These are phyloP conservation scores for Cephaloascus albidus DNA, from an alignment of 805 yeast species.

Conservation along the genomic window DNA sequence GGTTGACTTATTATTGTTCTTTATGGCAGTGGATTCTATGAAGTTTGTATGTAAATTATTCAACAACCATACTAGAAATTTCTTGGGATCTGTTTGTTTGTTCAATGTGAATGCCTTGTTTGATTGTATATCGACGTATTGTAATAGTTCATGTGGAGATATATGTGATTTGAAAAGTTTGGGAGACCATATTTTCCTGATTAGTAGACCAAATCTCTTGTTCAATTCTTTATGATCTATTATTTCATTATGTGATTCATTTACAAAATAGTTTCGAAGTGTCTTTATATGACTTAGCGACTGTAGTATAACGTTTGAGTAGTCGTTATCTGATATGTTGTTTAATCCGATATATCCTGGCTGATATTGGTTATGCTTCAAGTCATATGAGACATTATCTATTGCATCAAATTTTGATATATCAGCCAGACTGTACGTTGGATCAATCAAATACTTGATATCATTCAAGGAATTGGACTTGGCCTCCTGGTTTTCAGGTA, in stretches of 20 bases:
- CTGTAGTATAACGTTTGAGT: constrained; percentile 50
- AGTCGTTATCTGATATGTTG: constrained; percentile 40
- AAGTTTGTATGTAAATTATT: constrained; percentile 28
- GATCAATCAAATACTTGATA: constrained; percentile 43
- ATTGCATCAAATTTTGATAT: constrained; percentile 17
- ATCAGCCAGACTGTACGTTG: constrained; percentile 30
- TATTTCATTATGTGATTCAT: constrained; percentile 7
- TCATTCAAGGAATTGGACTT: constrained; percentile 31
- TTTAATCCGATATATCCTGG: constrained; percentile 65
- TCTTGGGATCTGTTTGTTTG: constrained; percentile 41
- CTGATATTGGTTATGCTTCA: constrained; percentile 33
- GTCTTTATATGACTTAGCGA: constrained; percentile 42
- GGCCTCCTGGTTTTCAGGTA: constrained; percentile 53
- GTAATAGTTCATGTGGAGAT: constrained; percentile 59
- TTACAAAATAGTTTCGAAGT: constrained; percentile 37
- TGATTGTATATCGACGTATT: constrained; percentile 33
- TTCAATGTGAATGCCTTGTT: constrained; percentile 30
- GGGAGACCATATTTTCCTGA: constrained; percentile 58
- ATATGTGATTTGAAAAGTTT: constrained; percentile 49
- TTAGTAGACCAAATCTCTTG: constrained; percentile 31
- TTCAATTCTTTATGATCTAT: constrained; percentile 22
- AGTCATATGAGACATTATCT: constrained; percentile 21
- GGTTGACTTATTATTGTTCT: constrained; percentile 3
- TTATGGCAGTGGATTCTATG: constrained; percentile 3
- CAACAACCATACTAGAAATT: constrained; percentile 51